Evolutionary conservation across 2,329 filamentous ascomycete genomes (phyloP), one percentile per base, ranked within the genome.

Genomic region (Geoglossum cookeanum): DNA sequence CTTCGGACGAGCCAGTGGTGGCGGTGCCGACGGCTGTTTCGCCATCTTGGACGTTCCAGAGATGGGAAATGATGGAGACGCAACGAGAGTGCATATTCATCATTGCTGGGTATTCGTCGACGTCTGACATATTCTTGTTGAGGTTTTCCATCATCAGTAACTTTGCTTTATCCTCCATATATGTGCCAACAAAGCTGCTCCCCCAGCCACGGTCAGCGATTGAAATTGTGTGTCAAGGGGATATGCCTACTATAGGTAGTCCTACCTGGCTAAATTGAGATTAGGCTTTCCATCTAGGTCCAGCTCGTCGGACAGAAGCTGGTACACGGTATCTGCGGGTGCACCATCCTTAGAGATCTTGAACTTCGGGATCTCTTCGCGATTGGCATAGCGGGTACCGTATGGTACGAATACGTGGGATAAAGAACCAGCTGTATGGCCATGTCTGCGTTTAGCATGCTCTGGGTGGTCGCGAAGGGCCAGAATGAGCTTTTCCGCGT

Each of bases 81-180:
- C 83, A 87, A 7, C 83, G 77, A 48, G 81, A 72, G 63, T 85
- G 81, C 67, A 85, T 82, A 27, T 74, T 68, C 68, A 76, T 75
- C 61, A 76, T 61, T 22, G 62, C 60, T 1, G 60, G 63, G 51
- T 61, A 61, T 27, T 61, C 53, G 45, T 83, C 83, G 1, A 80
- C 79, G 65, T 87, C 83, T n/a, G 80, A 77, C 68, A 87, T 73
- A 63, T 87, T 87, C 69, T 87, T 87, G 59, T 76, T 74, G 47
- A 86, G 68, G 59, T 86, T 85, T 62, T 85, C 81, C 22, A 77
- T 69, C 74, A 87, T 81, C 48, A 87, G 73, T 58, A 78, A 70
- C 58, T 79, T 74, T 4, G 79, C 83, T 62, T 84, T 77, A 9
- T 75, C 73, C 64, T 87, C 83, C 78, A 85, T 82, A 64, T 83